Percentiles rank a stretch among this genome's conserved stretches.
These are phyloP conservation scores for Daldinia loculata DNA, from an alignment of 495 filamentous ascomycete genomes.

Conservation along the genomic window DNA sequence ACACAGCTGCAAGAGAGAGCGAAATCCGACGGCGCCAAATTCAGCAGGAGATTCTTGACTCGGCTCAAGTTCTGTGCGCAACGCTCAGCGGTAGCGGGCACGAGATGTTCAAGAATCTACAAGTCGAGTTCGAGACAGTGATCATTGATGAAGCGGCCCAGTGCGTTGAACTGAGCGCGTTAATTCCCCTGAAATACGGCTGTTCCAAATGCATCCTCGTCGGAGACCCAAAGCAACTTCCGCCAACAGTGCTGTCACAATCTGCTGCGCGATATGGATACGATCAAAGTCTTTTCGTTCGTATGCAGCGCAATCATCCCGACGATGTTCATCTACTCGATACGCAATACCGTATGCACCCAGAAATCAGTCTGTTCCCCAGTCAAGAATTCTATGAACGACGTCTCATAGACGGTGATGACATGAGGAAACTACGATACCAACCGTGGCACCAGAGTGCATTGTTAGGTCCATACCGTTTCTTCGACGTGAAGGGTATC, in stretches of 20 bases:
- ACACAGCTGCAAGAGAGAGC: conserved; percentile 75
- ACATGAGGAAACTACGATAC: conserved; percentile 78
- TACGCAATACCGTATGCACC: conserved; percentile 99
- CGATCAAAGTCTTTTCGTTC: conserved; percentile 96
- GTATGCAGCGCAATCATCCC: conserved; percentile 93
- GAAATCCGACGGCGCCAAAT: conserved; percentile 84
- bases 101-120: conserved; percentile 94
- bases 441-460: conserved; percentile 85
- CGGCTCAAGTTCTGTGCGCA: conserved; percentile 91
- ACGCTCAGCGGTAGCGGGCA: conserved; percentile 96
- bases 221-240: conserved; percentile 96
- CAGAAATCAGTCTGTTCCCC: conserved; percentile 89
- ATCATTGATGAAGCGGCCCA: conserved; percentile 98
- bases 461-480: conserved; percentile 91
- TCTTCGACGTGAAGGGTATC: conserved; percentile 93
- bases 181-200: conserved; percentile 97
- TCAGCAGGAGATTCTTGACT: conserved; percentile 90
- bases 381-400: conserved; percentile 92
- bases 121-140: conserved; percentile 97
- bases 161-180: conserved; percentile 94
- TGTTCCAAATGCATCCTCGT: conserved; percentile 97
- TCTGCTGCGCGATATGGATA: conserved; percentile 93
- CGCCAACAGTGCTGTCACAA: conserved; percentile 92
- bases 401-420: conserved; percentile 79
- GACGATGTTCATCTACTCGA: conserved; percentile 93